These are phyloP conservation scores for Emmonsiellopsis sp. DNA, from an alignment of 2,329 filamentous ascomycete genomes.

Conservation along the genomic window DNA sequence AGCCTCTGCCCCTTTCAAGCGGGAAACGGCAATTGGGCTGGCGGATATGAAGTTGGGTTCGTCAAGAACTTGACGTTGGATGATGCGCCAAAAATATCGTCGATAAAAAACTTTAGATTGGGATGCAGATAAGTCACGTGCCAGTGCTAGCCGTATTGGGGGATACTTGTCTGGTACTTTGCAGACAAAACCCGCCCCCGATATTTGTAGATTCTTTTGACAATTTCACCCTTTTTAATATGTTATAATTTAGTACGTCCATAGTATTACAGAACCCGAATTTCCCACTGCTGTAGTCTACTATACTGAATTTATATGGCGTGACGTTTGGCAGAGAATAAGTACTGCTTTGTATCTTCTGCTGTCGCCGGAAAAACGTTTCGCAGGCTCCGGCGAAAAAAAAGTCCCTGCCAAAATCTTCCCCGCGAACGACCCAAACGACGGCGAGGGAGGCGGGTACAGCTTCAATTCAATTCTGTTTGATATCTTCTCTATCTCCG, in stretches of 20 bases:
- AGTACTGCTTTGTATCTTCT: conserved; percentile 1
- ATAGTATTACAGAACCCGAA: too few species aligned
- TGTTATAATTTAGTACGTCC: too few species aligned
- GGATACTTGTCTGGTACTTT: too few species aligned
- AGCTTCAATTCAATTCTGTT: background rate
- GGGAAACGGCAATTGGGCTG: background rate
- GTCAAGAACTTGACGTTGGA: background rate
- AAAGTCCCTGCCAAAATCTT: background rate
- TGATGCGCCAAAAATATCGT: background rate
- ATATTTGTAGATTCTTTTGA: too few species aligned
- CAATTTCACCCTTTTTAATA: too few species aligned
- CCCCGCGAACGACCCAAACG: background rate
- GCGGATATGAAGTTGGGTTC: background rate
- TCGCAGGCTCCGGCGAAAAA: conserved; percentile 1
- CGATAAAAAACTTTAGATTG: background rate
- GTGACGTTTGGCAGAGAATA: background rate
- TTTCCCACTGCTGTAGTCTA: background rate
- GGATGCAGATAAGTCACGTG: background rate
- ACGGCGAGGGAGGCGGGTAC: background rate
- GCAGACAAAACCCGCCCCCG: too few species aligned
- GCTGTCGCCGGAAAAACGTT: background rate
- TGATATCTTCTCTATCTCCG: too few species aligned
- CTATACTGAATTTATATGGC: background rate
- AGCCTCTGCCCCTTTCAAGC: background rate
- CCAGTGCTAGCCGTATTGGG: background rate